Percentiles rank a stretch among this genome's conserved stretches.
These are phyloP conservation scores for Mortierella sp. DNA, from an alignment of 371 early-diverging fungal genomes.

Conservation along the genomic window DNA sequence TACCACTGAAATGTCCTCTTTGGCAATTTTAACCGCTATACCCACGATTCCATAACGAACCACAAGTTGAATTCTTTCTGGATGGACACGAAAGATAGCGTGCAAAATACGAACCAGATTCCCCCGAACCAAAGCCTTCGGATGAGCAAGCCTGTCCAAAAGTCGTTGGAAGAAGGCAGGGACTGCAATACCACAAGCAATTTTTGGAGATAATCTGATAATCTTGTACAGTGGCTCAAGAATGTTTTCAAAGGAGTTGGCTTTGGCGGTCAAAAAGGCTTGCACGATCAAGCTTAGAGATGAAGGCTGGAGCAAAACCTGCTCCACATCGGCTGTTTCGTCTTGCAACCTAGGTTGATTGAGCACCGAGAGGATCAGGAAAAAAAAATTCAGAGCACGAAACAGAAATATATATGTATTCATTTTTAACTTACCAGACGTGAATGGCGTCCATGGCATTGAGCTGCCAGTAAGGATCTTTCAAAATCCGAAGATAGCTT, in stretches of 20 bases:
- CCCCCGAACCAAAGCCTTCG: constrained; percentile 63
- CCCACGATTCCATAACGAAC: constrained; percentile 39
- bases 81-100: constrained; percentile 58
- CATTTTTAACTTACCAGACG: constrained; percentile 59
- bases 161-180: constrained; percentile 58
- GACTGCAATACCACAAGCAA: constrained; percentile 56
- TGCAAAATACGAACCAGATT: constrained; percentile 62
- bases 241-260: constrained; percentile 63
- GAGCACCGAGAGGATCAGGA: background rate
- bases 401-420: background rate
- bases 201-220: constrained; percentile 52
- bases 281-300: constrained; percentile 57
- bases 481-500: constrained; percentile 63
- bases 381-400: background rate
- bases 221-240: constrained; percentile 63
- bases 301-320: constrained; percentile 53
- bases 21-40: constrained; percentile 49
- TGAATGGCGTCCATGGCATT: constrained; percentile 70
- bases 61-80: constrained; percentile 31
- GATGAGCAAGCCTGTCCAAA: constrained; percentile 56
- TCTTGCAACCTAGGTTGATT: constrained; percentile 58
- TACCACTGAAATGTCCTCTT: constrained; percentile 59
- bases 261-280: constrained; percentile 59
- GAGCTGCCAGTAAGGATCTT: constrained; percentile 70
- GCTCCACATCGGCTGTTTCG: constrained; percentile 61